Percentiles rank a stretch among this genome's conserved stretches.
Evolutionary conservation across 2,329 filamentous ascomycete species (phyloP).

Genomic region (Sporothrix variecibatus): DNA sequence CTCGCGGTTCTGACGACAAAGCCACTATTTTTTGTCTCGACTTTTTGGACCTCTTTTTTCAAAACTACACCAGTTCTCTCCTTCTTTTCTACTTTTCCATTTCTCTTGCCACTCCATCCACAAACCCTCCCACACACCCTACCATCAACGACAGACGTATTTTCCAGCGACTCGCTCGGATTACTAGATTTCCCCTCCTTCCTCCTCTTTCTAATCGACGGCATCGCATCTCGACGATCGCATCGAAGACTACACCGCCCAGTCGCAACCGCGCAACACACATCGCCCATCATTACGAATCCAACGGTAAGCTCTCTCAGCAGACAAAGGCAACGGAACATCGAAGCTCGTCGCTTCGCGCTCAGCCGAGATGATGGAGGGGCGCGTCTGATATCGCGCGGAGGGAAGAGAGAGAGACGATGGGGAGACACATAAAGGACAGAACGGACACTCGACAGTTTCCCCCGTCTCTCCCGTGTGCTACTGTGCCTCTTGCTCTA

Average conservation of each 20-base stretch:
- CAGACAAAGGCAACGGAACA: neutral
- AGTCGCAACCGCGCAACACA: neutral
- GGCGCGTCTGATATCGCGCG: neutral
- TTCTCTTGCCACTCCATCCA: neutral
- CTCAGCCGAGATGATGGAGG: neutral
- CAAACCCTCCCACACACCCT: neutral
- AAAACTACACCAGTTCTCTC: neutral
- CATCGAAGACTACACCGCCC: neutral
- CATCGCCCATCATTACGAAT: neutral
- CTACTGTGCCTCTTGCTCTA: neutral
- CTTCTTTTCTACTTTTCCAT: neutral
- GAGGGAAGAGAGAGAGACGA: neutral
- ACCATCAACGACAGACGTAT: neutral
- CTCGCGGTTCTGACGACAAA: constrained; percentile 20
- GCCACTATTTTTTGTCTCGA: constrained; percentile 3
- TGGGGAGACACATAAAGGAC: neutral
- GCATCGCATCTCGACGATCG: constrained; percentile 18
- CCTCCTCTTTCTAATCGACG: neutral
- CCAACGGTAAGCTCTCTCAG: neutral
- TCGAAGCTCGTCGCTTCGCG: neutral
- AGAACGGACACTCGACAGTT: neutral
- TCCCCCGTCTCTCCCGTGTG: neutral
- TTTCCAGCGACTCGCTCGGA: neutral
- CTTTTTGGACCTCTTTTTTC: constrained; percentile 13
- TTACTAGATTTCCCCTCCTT: neutral